Evolutionary conservation across 352 stramenopile species (phyloP), one percentile per base, ranked within the genome.

Genomic region (Peronospora farinosa): DNA sequence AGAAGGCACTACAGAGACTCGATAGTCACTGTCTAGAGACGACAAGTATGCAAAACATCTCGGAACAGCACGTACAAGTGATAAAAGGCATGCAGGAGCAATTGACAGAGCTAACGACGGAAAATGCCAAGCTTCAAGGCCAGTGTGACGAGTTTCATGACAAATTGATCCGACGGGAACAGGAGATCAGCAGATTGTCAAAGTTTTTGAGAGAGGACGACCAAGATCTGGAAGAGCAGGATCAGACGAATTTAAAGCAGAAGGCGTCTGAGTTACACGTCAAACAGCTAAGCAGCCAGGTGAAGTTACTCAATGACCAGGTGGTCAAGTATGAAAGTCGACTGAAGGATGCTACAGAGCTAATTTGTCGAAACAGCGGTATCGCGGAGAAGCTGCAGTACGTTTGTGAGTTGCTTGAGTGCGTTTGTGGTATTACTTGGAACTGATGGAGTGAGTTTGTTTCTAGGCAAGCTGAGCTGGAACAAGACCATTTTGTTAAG

Each of bases 291-390:
- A 74, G 60, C 21, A 67, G 60, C 0, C 82, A 90, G 49, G 72
- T 92, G 10, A 75, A 90, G 46, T 52, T 88, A 11, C 54, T 92
- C 9, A 92, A 88, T 49, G 78, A 78, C 39, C 79, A 92, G 40
- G 78, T 90, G 17, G 76, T 70, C 19, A 90, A 86, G 58, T 90
- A 92, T 50, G 82, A 92, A 42, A 62, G 58, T n/a, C 72, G 75
- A 30, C 55, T 92, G 1, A 78, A 75, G 47, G 74, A 84, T 17
- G 66, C 76, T 1, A 74, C 69, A 19, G 62, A 86, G 17, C 67
- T 86, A 44, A 67, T 86, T 25, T 51, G 41, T 25, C 63, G 61
- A 1, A 72, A 72, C 39, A 65, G 51, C 10, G 40, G 30, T 12
- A 51, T 89, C 1, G 67, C 74, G 2, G 63, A 89, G 9, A 78